These are phyloP conservation scores for Talaromyces sp. DNA, from an alignment of 2,329 filamentous ascomycete genomes.

Conservation along the genomic window DNA sequence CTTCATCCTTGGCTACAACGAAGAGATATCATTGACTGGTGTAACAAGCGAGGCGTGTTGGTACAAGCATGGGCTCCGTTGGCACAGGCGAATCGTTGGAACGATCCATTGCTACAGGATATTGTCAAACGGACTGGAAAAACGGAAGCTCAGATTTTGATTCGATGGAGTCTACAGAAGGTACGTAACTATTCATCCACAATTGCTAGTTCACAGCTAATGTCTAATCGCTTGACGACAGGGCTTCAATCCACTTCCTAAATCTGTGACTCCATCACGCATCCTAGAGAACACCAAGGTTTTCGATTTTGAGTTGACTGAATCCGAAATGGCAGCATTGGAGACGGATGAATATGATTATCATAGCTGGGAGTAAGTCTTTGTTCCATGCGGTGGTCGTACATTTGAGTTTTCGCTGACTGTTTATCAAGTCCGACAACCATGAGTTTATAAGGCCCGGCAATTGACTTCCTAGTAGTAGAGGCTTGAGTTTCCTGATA, in stretches of 20 bases:
- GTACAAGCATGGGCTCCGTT: constrained; percentile 56
- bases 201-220: too few relatives aligned
- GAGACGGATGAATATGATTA: constrained; percentile 50
- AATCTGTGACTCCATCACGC: constrained; percentile 57
- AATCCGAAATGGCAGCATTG: constrained; percentile 58
- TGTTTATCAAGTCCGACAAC: background rate
- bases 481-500: too few relatives aligned
- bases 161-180: constrained; percentile 1
- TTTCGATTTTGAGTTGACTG: constrained; percentile 58
- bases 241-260: constrained; percentile 61
- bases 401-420: background rate
- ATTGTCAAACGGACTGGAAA: constrained; percentile 34
- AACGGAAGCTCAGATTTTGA: background rate
- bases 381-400: background rate
- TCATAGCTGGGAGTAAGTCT: background rate
- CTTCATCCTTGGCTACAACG: constrained; percentile 83
- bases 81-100: constrained; percentile 44
- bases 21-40: constrained; percentile 75
- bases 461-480: too few relatives aligned
- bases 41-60: constrained; percentile 58
- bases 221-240: constrained; percentile 22
- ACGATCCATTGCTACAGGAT: constrained; percentile 52
- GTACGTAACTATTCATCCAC: background rate
- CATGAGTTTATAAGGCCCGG: too few relatives aligned
- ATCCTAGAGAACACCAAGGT: constrained; percentile 60